phyloP scores from a whole-genome alignment of 1,139 yeast species.

The Pichia sp. region DNA sequence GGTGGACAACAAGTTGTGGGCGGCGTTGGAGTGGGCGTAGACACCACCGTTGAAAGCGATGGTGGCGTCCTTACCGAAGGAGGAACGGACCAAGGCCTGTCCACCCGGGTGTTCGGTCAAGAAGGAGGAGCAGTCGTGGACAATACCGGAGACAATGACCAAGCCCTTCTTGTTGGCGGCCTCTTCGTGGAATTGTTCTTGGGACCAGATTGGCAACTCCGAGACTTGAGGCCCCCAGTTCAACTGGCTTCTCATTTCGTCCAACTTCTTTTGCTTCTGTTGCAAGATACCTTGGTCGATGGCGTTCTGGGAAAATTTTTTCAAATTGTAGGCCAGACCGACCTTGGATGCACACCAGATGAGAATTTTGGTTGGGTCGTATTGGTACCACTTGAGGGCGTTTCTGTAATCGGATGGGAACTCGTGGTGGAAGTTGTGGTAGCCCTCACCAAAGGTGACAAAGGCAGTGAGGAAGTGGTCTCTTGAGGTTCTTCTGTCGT shows the following conservation, averaged over 20 bases:
- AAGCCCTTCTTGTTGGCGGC: slow-evolving; percentile 55
- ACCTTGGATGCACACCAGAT: slow-evolving; percentile 69
- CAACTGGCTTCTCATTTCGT: slow-evolving; percentile 68
- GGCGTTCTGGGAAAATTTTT: slow-evolving; percentile 90
- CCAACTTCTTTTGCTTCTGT: slow-evolving; percentile 94
- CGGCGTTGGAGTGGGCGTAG: slow-evolving; percentile 94
- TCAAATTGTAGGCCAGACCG: slow-evolving; percentile 87
- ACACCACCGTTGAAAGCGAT: slow-evolving; percentile 98
- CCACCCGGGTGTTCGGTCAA: slow-evolving; percentile 98
- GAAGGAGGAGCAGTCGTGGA: slow-evolving; percentile 83
- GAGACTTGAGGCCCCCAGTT: slow-evolving; percentile 91
- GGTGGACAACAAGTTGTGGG: slow-evolving; percentile 89
- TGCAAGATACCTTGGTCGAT: slow-evolving; percentile 94
- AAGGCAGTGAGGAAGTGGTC: slow-evolving; percentile 92
- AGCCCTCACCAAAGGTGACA: slow-evolving; percentile 97
- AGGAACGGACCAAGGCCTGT: slow-evolving; percentile 75
- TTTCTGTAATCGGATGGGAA: slow-evolving; percentile 98
- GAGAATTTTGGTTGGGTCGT: slow-evolving; percentile 87
- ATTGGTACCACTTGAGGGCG: slow-evolving; percentile 97
- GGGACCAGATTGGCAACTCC: slow-evolving; percentile 88
- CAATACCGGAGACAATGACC: slow-evolving; percentile 87
- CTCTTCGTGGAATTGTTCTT: slow-evolving; percentile 69
- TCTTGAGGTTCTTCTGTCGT: slow-evolving; percentile 95
- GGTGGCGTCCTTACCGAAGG: slow-evolving; percentile 94
- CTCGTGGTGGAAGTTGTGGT: slow-evolving; percentile 99